These are phyloP conservation scores for Holtermanniella nyarrowii DNA, from an alignment of 768 basidiomycete genomes.

Conservation along the genomic window DNA sequence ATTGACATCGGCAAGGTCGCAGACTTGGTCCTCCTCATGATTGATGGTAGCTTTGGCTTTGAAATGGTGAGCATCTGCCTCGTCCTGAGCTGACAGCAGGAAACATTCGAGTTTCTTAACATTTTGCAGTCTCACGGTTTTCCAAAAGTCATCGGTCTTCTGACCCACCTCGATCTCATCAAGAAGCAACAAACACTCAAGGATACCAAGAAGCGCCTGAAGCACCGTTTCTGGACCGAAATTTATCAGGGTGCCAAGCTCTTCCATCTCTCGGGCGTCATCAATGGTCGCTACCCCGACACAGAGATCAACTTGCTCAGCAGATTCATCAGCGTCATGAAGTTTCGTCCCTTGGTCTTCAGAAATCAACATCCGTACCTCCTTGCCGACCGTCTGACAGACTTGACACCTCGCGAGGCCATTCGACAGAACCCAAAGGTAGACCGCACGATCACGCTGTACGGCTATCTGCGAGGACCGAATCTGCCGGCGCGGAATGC, in stretches of 20 bases:
- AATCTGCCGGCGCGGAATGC: conserved; percentile 43
- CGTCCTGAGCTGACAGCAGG: conserved; percentile 47
- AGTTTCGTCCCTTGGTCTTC: conserved; percentile 94
- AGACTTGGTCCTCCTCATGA: conserved; percentile 91
- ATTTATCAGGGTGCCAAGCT: conserved; percentile 98
- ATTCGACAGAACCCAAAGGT: conserved; percentile 74
- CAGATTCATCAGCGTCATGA: conserved; percentile 95
- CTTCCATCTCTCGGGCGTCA: conserved; percentile 90
- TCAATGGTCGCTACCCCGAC: conserved; percentile 96
- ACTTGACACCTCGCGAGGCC: conserved; percentile 78
- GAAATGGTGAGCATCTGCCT: conserved; percentile 71
- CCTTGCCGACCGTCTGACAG: conserved; percentile 86
- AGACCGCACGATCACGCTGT: conserved; percentile 85
- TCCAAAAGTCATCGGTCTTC: conserved; percentile 93
- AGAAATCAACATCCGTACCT: conserved; percentile 91
- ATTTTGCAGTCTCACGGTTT: conserved; percentile 95
- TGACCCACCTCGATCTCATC: conserved; percentile 92
- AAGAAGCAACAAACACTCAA: conserved; percentile 80
- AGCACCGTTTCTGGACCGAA: conserved; percentile 99
- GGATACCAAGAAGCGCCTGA: conserved; percentile 82
- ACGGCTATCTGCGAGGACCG: conserved; percentile 81
- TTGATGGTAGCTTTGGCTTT: conserved; percentile 94
- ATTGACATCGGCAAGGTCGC: conserved; percentile 95
- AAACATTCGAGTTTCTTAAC: conserved; percentile 97
- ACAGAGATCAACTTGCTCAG: conserved; percentile 90